Evolutionary conservation across 176 grass and related monocot genomes (phyloP), one percentile per base, ranked within the genome.

Genomic region (Luzula sylvatica): DNA sequence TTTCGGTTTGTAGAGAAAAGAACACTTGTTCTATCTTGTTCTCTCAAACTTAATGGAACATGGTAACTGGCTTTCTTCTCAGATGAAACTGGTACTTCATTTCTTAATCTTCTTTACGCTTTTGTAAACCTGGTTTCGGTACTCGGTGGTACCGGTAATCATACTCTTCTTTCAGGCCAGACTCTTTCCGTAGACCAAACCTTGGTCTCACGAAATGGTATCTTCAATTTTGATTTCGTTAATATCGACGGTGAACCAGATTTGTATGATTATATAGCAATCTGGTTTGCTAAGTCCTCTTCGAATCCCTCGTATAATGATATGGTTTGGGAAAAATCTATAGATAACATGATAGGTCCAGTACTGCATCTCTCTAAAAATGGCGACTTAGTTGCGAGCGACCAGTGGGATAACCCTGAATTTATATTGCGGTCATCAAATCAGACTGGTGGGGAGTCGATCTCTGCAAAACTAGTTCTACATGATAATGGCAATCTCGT

Each of bases 401-500:
- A 35, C 8, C 55, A 40, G 8, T 23, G 20, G 16, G 14, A 59
- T 38, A 23, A 39, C 11, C 38, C 61, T 8, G 52, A 17, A 8
- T 23, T 38, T 25, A 50, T 59, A 38, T 26, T 76, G 2, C 71
- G 78, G 78, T 51, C 67, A 35, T 64, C 60, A 1, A 12, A 16
- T n/a, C 51, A 66, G 30, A 18, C 1, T 2, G 26, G 8, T 55
- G 11, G 11, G 2, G 13, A 11, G 11, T 24, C 22, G 7, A 12
- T 3, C 5, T 56, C 64, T 7, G 16, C 51, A 5, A 58, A 55
- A 12, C 58, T 68, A 15, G 27, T 58, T 42, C 41, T 65, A 3
- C 66, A 42, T 26, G 58, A 78, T 20, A 65, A 3, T 40, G 74
- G 66, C 20, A 78, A 78, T 57, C 69, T 78, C 42, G 66, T 78